A percentile compares a stretch with the other conserved stretches of the same genome.
phyloP scores from a whole-genome alignment of 331 rosid genomes.

The Saraca asoca region DNA sequence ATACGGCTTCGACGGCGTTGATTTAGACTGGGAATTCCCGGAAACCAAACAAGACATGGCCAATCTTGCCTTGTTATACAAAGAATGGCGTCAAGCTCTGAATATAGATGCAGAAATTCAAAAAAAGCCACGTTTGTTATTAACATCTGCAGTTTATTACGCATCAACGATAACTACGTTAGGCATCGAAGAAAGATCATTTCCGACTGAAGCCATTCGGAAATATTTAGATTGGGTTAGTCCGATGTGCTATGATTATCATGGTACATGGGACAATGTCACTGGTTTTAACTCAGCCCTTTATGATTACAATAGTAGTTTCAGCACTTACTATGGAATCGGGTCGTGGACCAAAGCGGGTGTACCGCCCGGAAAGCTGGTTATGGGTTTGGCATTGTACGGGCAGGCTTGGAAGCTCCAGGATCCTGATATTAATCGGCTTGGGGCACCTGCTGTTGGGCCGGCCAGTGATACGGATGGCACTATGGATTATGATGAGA shows the following conservation, averaged over 20 bases:
- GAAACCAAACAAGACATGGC: slow-evolving; percentile 51
- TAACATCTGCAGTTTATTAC: slow-evolving; percentile 66
- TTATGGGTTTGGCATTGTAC: slow-evolving; percentile 70
- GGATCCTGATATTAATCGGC: slow-evolving; percentile 44
- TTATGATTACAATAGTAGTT: slow-evolving; percentile 45
- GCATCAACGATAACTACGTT: slow-evolving; percentile 38
- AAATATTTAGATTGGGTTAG: slow-evolving; percentile 65
- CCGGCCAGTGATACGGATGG: slow-evolving; percentile 55
- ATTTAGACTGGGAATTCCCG: slow-evolving; percentile 90
- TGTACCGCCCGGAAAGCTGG: slow-evolving; percentile 52
- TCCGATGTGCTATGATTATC: slow-evolving; percentile 81
- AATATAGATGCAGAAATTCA: slow-evolving; percentile 26
- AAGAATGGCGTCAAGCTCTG: slow-evolving; percentile 52
- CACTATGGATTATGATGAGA: slow-evolving; percentile 44
- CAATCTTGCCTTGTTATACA: slow-evolving; percentile 54
- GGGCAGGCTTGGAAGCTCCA: slow-evolving; percentile 67
- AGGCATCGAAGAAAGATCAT: slow-evolving; percentile 43
- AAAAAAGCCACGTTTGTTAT: slow-evolving; percentile 48
- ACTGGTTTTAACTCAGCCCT: slow-evolving; percentile 60
- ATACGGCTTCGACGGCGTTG: slow-evolving; percentile 70
- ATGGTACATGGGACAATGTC: slow-evolving; percentile 62
- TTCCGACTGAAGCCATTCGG: slow-evolving; percentile 50
- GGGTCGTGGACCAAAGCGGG: slow-evolving; percentile 69
- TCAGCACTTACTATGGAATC: slow-evolving; percentile 57
- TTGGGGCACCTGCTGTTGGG: slow-evolving; percentile 56